Evolutionary conservation across 1,284 basidiomycete species (phyloP).

Genomic region (Ceratobasidium sp.): DNA sequence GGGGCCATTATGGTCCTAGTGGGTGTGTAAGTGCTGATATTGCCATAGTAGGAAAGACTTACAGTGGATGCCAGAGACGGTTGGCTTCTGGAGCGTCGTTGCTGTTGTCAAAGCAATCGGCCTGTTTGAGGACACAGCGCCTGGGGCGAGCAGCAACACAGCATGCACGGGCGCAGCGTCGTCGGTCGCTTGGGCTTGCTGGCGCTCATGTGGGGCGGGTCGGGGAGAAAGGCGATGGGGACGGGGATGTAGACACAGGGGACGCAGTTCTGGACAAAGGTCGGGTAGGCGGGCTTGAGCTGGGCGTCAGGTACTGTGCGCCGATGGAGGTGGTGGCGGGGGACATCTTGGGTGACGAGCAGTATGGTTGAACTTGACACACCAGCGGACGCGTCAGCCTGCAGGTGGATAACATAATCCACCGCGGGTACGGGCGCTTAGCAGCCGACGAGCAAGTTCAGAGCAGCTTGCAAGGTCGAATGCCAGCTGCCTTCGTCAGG

Average conservation of each 20-base stretch:
- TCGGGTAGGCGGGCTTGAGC: slow-evolving; percentile 19
- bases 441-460: too few relatives aligned
- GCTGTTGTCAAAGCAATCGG: slow-evolving; percentile 37
- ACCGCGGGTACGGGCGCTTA: too few relatives aligned
- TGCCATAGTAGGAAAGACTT: too few relatives aligned
- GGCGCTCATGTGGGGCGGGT: slow-evolving; percentile 1
- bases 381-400: too few relatives aligned
- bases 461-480: too few relatives aligned
- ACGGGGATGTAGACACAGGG: slow-evolving; percentile 25
- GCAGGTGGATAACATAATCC: too few relatives aligned
- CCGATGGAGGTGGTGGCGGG: slow-evolving; percentile 20
- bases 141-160: slow-evolving; percentile 27
- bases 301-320: slow-evolving; percentile 21
- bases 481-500: too few relatives aligned
- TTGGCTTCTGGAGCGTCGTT: slow-evolving; percentile 1
- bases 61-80: slow-evolving; percentile 38
- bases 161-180: slow-evolving; percentile 28
- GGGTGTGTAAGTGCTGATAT: too few relatives aligned
- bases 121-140: slow-evolving; percentile 40
- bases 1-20: too few relatives aligned
- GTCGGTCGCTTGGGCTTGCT: slow-evolving; percentile 43
- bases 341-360: too few relatives aligned
- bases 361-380: too few relatives aligned
- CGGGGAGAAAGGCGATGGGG: slow-evolving; percentile 32
- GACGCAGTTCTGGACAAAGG: slow-evolving; percentile 35